These are phyloP conservation scores for Flaveria bidentis DNA, from an alignment of 129 eudicot genomes.

Conservation along the genomic window DNA sequence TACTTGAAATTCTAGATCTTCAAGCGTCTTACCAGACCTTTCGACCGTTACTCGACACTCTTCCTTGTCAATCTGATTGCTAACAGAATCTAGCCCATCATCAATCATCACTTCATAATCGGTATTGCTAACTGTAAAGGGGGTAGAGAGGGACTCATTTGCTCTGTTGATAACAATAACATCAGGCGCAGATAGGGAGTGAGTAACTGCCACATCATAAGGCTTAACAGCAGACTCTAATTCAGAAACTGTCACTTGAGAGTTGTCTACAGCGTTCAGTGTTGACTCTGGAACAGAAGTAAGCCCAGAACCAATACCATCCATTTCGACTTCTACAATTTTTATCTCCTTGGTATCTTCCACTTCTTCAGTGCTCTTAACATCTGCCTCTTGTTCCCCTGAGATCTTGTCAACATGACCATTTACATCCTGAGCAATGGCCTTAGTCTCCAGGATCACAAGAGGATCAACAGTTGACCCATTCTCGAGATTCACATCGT, in stretches of 20 bases:
- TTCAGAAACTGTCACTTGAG: constrained; percentile 13
- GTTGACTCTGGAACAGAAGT: constrained; percentile 18
- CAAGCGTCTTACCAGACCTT: constrained; percentile 18
- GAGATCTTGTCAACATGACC: background rate
- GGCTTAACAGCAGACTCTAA: constrained; percentile 12
- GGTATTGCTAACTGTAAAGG: constrained; percentile 22
- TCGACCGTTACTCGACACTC: constrained; percentile 23
- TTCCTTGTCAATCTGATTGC: constrained; percentile 12
- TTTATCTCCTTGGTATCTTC: background rate
- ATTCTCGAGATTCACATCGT: constrained; percentile 23
- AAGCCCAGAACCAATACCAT: constrained; percentile 16
- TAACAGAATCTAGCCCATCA: constrained; percentile 18
- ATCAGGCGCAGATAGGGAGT: constrained; percentile 9
- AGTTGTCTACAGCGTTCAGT: constrained; percentile 16
- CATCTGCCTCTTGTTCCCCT: constrained; percentile 11
- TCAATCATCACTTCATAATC: constrained; percentile 18
- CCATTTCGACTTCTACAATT: constrained; percentile 10
- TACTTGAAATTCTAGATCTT: constrained; percentile 29
- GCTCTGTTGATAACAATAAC: no score
- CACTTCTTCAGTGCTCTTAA: constrained; percentile 16
- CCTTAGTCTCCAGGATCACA: constrained; percentile 16
- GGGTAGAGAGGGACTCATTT: background rate
- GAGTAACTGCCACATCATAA: constrained; percentile 10
- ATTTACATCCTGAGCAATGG: background rate
- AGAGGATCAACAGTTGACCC: constrained; percentile 17